These are phyloP conservation scores for Medakamo hakoo DNA, from an alignment of 139 green algal species.

Conservation along the genomic window DNA sequence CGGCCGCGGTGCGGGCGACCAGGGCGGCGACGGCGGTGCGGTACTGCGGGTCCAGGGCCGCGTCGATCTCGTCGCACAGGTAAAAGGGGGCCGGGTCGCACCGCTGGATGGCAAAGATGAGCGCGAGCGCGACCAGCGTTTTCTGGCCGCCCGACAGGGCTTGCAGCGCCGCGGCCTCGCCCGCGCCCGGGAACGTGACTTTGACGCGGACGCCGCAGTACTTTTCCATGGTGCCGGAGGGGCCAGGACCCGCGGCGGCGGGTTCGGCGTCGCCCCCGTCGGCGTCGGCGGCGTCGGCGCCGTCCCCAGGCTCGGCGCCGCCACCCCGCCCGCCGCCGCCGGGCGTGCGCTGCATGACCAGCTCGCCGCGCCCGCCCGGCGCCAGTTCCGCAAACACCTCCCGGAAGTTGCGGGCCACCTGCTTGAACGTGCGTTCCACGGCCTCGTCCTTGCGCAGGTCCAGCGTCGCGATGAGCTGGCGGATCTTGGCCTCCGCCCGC, in stretches of 20 bases:
- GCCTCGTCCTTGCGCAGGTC: constrained; percentile 93
- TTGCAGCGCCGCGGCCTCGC: constrained; percentile 72
- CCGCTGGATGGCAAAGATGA: constrained; percentile 96
- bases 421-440: constrained; percentile 96
- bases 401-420: constrained; percentile 83
- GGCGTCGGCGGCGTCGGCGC: constrained; percentile 23
- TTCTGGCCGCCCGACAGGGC: constrained; percentile 92
- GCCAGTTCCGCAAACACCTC: constrained; percentile 90
- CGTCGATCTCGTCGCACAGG: constrained; percentile 99
- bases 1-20: constrained; percentile 39
- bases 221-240: constrained; percentile 43
- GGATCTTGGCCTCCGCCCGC: constrained; percentile 50
- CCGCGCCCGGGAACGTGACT: constrained; percentile 54
- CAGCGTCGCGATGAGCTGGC: constrained; percentile 66
- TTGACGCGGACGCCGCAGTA: constrained; percentile 83
- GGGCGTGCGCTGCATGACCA: constrained; percentile 62
- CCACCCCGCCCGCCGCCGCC: constrained; percentile 1
- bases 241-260: constrained; percentile 1
- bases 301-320: no score
- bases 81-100: constrained; percentile 98
- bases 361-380: constrained; percentile 47
- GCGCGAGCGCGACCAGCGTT: constrained; percentile 89
- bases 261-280: constrained; percentile 17
- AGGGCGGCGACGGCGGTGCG: constrained; percentile 69
- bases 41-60: constrained; percentile 90